phyloP scores from a whole-genome alignment of 1,284 basidiomycete genomes.

The Marasmius sp. region DNA sequence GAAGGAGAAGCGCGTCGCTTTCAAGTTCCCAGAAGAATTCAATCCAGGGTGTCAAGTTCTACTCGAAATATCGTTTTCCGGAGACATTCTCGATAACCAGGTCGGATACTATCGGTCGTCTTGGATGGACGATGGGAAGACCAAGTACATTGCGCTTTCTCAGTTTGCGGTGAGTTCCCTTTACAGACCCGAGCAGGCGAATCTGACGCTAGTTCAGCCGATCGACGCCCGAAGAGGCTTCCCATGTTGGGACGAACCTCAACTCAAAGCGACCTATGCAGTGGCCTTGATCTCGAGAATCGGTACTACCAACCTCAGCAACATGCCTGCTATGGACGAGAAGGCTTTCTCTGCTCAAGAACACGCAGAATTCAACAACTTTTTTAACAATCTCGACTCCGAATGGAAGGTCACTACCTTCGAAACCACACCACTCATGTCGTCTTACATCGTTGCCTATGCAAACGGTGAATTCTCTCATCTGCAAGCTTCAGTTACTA shows the following conservation, averaged over 20 bases:
- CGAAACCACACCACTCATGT: conserved; percentile 79
- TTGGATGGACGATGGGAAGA: conserved; percentile 56
- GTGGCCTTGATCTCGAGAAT: conserved; percentile 83
- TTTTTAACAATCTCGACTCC: conserved; percentile 40
- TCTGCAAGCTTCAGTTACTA: conserved; percentile 76
- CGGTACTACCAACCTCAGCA: conserved; percentile 79
- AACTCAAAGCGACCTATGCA: conserved; percentile 85
- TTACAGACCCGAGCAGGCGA: conserved; percentile 8
- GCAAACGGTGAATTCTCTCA: conserved; percentile 84
- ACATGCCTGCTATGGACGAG: conserved; percentile 79
- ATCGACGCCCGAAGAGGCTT: conserved; percentile 84
- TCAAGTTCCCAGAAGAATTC: conserved; percentile 55
- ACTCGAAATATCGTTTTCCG: conserved; percentile 63
- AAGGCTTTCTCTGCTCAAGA: conserved; percentile 37
- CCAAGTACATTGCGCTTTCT: conserved; percentile 75
- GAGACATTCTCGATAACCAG: conserved; percentile 67
- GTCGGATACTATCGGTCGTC: conserved; percentile 70
- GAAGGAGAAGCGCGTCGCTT: conserved; percentile 62
- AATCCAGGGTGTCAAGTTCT: conserved; percentile 65
- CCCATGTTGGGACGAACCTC: conserved; percentile 93
- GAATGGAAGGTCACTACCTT: conserved; percentile 85
- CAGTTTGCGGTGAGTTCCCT: conserved; percentile 65
- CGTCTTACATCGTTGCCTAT: conserved; percentile 89
- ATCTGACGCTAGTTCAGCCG: conserved; percentile 55
- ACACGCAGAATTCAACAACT: conserved; percentile 32